A percentile compares a stretch with the other conserved stretches of the same genome.
phyloP scores from a whole-genome alignment of 768 basidiomycete genomes.

The Lactifluus volemus region DNA sequence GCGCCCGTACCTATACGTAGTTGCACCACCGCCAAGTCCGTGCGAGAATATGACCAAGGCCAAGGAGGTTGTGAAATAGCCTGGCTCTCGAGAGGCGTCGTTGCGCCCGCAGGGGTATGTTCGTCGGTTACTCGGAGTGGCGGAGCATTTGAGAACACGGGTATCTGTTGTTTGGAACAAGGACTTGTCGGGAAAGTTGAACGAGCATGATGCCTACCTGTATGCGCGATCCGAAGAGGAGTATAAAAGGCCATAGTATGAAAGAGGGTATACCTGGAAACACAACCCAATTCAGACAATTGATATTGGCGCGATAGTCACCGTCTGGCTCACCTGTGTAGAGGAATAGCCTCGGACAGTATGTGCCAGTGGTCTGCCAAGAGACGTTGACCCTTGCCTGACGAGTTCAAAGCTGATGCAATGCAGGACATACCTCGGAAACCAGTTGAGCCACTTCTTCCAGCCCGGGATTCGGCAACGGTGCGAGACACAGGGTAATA shows the following conservation, averaged over 20 bases:
- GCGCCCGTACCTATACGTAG: slow-evolving; percentile 49
- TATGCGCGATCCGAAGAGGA: slow-evolving; percentile 8
- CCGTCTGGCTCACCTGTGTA: slow-evolving; percentile 2
- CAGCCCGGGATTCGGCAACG: neutral
- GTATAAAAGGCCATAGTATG: slow-evolving; percentile 12
- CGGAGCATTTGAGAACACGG: slow-evolving; percentile 10
- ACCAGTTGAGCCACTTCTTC: slow-evolving; percentile 8
- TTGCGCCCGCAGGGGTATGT: neutral
- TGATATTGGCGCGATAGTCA: neutral
- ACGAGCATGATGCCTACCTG: neutral
- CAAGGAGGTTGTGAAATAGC: slow-evolving; percentile 32
- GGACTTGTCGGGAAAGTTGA: neutral
- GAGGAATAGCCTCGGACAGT: slow-evolving; percentile 11
- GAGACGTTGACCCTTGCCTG: too few relatives aligned
- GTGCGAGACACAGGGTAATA: slow-evolving; percentile 8
- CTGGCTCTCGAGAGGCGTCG: neutral
- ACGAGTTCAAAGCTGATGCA: neutral
- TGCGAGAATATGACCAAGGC: slow-evolving; percentile 81
- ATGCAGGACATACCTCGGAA: slow-evolving; percentile 7
- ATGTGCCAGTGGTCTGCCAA: slow-evolving; percentile 6
- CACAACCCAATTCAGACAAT: neutral
- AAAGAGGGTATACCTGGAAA: neutral
- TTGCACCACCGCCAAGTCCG: slow-evolving; percentile 68
- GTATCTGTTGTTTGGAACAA: neutral
- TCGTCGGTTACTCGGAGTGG: neutral